phyloP scores from a whole-genome alignment of 805 yeast genomes.

The Ogataea siamensis region DNA sequence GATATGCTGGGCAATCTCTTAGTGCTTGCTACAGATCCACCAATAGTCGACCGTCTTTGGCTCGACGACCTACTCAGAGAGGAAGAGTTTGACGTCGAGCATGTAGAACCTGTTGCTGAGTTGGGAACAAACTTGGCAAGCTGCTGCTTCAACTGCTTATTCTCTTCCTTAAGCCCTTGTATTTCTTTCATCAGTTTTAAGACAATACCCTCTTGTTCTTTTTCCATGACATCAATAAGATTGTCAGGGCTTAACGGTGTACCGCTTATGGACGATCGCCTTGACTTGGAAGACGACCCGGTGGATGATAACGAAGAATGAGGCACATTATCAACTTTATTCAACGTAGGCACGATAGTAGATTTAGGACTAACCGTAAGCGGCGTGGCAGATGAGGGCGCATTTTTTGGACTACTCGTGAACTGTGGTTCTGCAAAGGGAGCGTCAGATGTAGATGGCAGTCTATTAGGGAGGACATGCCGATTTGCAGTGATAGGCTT shows the following conservation, averaged over 20 bases:
- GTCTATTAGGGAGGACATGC: slow-evolving; percentile 25
- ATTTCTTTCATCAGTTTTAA: slow-evolving; percentile 65
- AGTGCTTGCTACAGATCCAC: slow-evolving; percentile 24
- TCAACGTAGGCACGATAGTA: slow-evolving; percentile 11
- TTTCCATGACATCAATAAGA: slow-evolving; percentile 60
- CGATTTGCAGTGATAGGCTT: slow-evolving; percentile 22
- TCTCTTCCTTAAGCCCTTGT: slow-evolving; percentile 50
- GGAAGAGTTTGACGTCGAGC: slow-evolving; percentile 23
- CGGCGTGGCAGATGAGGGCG: slow-evolving; percentile 9
- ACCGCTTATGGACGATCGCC: slow-evolving; percentile 20
- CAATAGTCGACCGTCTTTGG: slow-evolving; percentile 28
- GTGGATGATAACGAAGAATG: slow-evolving; percentile 25
- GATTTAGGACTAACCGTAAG: slow-evolving; percentile 15
- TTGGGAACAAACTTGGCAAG: slow-evolving; percentile 22
- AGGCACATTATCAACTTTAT: slow-evolving; percentile 16
- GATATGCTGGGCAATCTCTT: slow-evolving; percentile 23
- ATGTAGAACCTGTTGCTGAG: slow-evolving; percentile 14
- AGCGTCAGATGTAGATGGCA: slow-evolving; percentile 23
- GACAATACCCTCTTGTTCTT: slow-evolving; percentile 75
- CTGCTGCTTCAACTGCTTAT: slow-evolving; percentile 38
- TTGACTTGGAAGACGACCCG: slow-evolving; percentile 21
- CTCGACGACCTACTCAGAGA: slow-evolving; percentile 22
- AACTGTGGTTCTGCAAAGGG: slow-evolving; percentile 13
- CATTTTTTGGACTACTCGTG: slow-evolving; percentile 20
- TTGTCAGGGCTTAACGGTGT: slow-evolving; percentile 40